These are phyloP conservation scores for Hygrophoropsis aurantiaca DNA, from an alignment of 768 basidiomycete species.

Conservation along the genomic window DNA sequence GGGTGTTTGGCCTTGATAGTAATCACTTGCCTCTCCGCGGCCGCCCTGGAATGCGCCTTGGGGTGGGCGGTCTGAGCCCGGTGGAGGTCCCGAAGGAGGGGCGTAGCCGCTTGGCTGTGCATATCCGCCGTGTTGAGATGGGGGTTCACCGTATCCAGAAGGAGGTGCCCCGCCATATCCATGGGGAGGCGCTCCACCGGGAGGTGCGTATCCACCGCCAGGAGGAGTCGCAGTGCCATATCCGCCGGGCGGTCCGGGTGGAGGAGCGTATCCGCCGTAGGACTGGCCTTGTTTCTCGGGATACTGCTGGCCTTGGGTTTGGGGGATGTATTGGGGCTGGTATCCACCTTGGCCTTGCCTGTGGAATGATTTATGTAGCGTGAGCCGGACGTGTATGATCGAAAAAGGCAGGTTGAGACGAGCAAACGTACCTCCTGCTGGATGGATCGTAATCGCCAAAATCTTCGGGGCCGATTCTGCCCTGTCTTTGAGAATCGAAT, in stretches of 20 bases:
- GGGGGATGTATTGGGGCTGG: background rate
- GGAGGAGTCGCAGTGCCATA: no score
- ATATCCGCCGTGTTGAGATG: background rate
- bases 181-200: slow-evolving; percentile 5
- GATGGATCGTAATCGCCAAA: slow-evolving; percentile 3
- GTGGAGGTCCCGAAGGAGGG: background rate
- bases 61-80: background rate
- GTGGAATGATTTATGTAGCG: no score
- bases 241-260: slow-evolving; percentile 6
- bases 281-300: background rate
- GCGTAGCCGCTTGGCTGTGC: background rate
- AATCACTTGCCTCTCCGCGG: slow-evolving; percentile 4
- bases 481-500: slow-evolving; percentile 1
- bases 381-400: no score
- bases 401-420: no score
- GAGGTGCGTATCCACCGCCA: slow-evolving; percentile 2
- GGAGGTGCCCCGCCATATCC: no score
- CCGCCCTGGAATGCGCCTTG: background rate
- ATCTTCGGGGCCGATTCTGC: slow-evolving; percentile 2
- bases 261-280: background rate
- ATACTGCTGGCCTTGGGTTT: background rate
- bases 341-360: background rate
- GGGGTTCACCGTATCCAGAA: background rate
- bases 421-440: background rate
- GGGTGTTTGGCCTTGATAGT: no score